Conservation (phyloP, 352 stramenopile genomes). For the Phytophthora quininea region DNA sequence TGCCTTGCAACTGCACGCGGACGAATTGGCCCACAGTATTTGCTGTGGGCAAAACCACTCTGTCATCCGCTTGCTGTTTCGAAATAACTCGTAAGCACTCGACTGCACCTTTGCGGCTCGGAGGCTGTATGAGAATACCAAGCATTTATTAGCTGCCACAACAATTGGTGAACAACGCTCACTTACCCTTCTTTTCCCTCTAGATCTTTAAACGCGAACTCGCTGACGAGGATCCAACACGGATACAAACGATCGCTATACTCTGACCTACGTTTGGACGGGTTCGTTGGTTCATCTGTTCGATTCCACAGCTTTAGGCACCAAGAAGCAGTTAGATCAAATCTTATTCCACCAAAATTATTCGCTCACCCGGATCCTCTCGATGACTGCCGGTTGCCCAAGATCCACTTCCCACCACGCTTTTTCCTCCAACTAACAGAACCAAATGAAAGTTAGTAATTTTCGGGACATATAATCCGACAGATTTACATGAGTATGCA, state of each 20-base stretch:
- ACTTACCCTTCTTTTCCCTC: conserved; percentile 75
- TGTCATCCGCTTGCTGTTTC: conserved; percentile 74
- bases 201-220: conserved; percentile 84
- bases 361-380: conserved; percentile 64
- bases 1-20: conserved; percentile 89
- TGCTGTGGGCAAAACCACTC: conserved; percentile 86
- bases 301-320: conserved; percentile 89
- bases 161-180: too few species aligned
- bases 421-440: conserved; percentile 81
- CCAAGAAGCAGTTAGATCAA: neutral
- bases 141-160: too few species aligned
- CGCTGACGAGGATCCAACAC: conserved; percentile 93
- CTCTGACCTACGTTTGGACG: conserved; percentile 68
- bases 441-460: neutral
- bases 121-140: conserved; percentile 39
- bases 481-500: conserved; percentile 85
- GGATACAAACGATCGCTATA: conserved; percentile 89
- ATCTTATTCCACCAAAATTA: neutral
- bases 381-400: conserved; percentile 73
- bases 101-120: conserved; percentile 83
- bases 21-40: conserved; percentile 84
- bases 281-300: conserved; percentile 87
- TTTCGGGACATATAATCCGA: neutral
- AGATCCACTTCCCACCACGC: conserved; percentile 95
- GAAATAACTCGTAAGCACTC: conserved; percentile 82